Conservation (phyloP, 352 stramenopile species). For the Salisapilia sapeloensis region DNA sequence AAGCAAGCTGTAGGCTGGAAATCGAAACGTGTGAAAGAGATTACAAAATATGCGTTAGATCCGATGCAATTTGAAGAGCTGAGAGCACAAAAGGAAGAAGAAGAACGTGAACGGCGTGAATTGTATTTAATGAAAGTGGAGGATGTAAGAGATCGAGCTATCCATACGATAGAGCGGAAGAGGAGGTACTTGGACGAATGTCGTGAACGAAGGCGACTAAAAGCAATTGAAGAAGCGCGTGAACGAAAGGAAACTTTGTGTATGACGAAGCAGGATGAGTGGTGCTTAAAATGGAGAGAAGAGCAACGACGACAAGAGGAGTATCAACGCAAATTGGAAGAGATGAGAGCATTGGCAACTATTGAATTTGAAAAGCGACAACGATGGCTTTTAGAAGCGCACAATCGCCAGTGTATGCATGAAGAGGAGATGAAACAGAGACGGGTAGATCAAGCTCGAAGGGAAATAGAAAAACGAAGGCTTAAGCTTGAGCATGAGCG, state of each 20-base stretch:
- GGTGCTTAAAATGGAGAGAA: constrained; percentile 4
- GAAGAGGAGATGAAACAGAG: constrained; percentile 42
- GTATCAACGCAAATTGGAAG: constrained; percentile 14
- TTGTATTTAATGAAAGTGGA: constrained; percentile 22
- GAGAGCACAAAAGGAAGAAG: constrained; percentile 13
- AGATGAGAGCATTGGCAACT: constrained; percentile 24
- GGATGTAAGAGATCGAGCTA: constrained; percentile 8
- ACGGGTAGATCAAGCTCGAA: constrained; percentile 16
- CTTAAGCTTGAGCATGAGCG: constrained; percentile 17
- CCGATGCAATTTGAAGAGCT: constrained; percentile 32
- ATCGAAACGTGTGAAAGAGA: constrained; percentile 25
- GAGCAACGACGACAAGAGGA: constrained; percentile 4
- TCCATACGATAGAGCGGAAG: constrained; percentile 20
- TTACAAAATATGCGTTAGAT: constrained; percentile 23
- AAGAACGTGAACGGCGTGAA: constrained; percentile 35
- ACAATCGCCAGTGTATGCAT: constrained; percentile 33
- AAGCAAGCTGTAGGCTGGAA: constrained; percentile 16
- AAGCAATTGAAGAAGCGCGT: constrained; percentile 8
- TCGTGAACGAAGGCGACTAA: constrained; percentile 12
- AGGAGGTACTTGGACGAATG: constrained; percentile 18
- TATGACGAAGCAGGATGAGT: constrained; percentile 32
- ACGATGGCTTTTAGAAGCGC: constrained; percentile 22
- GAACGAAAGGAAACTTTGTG: constrained; percentile 12
- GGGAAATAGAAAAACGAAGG: too few relatives aligned
- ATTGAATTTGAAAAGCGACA: constrained; percentile 12